phyloP scores from a whole-genome alignment of 768 basidiomycete genomes.

The Clavulina sp. region DNA sequence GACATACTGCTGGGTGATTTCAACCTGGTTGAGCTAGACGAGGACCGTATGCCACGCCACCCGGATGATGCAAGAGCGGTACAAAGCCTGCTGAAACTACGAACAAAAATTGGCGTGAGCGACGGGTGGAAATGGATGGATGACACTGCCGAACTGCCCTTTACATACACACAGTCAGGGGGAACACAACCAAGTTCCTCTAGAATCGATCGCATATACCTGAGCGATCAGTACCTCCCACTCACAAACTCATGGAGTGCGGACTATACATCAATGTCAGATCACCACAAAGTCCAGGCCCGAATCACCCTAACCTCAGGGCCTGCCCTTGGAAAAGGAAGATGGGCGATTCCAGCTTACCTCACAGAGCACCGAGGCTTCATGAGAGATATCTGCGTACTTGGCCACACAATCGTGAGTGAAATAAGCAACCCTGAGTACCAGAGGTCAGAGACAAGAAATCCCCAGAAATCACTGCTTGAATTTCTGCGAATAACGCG shows the following conservation, averaged over 20 bases:
- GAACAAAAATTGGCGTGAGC: background rate
- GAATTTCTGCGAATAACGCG: too few species aligned
- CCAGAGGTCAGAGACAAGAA: too few species aligned
- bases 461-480: too few species aligned
- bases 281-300: background rate
- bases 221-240: background rate
- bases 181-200: background rate
- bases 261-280: background rate
- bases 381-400: background rate
- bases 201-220: background rate
- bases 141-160: background rate
- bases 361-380: background rate
- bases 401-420: too few species aligned
- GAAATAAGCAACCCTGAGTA: too few species aligned
- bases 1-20: background rate
- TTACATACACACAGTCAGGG: background rate
- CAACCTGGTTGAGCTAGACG: background rate
- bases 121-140: background rate
- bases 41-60: background rate
- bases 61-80: background rate
- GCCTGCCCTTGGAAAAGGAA: background rate
- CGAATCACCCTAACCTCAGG: background rate
- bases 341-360: background rate
- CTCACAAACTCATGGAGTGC: background rate
- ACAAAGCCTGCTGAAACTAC: background rate